A percentile compares a stretch with the other conserved stretches of the same genome.
These are phyloP conservation scores for Parsonsia alboflavescens DNA, from an alignment of 257 asterid species.

Conservation along the genomic window DNA sequence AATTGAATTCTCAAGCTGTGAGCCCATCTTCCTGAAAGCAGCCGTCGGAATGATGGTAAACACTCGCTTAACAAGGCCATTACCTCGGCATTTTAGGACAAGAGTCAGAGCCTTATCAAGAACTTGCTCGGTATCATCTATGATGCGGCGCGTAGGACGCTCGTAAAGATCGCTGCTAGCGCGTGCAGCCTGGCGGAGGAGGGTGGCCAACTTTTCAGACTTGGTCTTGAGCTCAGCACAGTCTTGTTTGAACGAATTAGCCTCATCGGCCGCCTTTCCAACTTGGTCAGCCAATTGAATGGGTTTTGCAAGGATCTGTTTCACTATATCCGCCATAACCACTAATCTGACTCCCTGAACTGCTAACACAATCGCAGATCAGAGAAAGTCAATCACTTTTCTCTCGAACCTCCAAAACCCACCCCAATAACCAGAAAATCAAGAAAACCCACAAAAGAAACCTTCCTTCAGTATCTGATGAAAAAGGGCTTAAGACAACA, in stretches of 20 bases:
- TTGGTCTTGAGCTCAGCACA: slow-evolving; percentile 32
- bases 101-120: slow-evolving; percentile 26
- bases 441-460: background rate
- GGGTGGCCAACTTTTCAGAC: slow-evolving; percentile 33
- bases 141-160: slow-evolving; percentile 41
- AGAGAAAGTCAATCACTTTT: slow-evolving; percentile 1
- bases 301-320: slow-evolving; percentile 40
- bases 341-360: background rate
- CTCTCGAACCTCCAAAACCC: background rate
- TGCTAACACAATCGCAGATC: slow-evolving; percentile 6
- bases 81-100: slow-evolving; percentile 24
- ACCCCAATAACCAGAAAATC: background rate
- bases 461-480: background rate
- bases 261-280: slow-evolving; percentile 36
- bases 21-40: slow-evolving; percentile 26
- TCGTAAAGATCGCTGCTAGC: slow-evolving; percentile 40
- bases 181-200: slow-evolving; percentile 43
- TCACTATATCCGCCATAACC: slow-evolving; percentile 39
- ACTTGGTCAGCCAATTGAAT: slow-evolving; percentile 44
- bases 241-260: slow-evolving; percentile 25
- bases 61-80: slow-evolving; percentile 30
- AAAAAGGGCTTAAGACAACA: background rate
- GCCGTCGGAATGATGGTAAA: slow-evolving; percentile 30
- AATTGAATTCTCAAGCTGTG: slow-evolving; percentile 31
- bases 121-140: slow-evolving; percentile 29